Evolutionary conservation across 805 yeast genomes (phyloP), one percentile per base, ranked within the genome.

Genomic region (Starmerella lactis-condensi): DNA sequence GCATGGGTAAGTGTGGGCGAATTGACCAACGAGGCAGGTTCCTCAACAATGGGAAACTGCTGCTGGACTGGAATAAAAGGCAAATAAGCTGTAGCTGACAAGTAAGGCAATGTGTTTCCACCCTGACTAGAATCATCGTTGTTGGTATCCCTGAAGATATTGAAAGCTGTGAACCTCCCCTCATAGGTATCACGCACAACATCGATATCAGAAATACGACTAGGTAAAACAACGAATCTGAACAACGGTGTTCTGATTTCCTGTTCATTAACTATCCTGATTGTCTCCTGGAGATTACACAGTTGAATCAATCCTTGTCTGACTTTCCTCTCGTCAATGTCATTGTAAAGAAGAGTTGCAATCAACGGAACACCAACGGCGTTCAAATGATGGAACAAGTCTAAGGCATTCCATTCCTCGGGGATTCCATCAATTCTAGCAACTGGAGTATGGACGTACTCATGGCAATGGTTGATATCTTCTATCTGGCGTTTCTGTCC

Each of bases 381-480:
- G 6, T 2, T 6, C 9, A 40, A 28, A 19, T 35, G 33, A 6
- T 26, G 16, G 30, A 16, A 40, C 5, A 40, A 34, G 6, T 22
- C 22, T 10, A 5, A 17, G 6, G 44, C 44, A 13, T 25, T 15
- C 44, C 44, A 40, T 1, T 24, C 21, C 6, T n/a, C n/a, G 2
- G 44, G 43, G 9, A 40, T 12, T 1, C 40, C 38, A 5, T 30
- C 39, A 2, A 39, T 34, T 11, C 44, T 34, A 9, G 34, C 43
- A 8, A 54, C 42, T 11, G 30, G 14, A n/a, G 6, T 6, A 9
- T 28, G 23, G 23, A 21, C n/a, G 23, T 21, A n/a, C n/a, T n/a
- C n/a, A n/a, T n/a, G n/a, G n/a, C n/a, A n/a, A n/a, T n/a, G n/a
- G n/a, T n/a, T n/a, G n/a, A n/a, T n/a, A n/a, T n/a, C n/a, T n/a